Evolutionary conservation across 306 rosid species (phyloP).

Genomic region (Prunus mume): DNA sequence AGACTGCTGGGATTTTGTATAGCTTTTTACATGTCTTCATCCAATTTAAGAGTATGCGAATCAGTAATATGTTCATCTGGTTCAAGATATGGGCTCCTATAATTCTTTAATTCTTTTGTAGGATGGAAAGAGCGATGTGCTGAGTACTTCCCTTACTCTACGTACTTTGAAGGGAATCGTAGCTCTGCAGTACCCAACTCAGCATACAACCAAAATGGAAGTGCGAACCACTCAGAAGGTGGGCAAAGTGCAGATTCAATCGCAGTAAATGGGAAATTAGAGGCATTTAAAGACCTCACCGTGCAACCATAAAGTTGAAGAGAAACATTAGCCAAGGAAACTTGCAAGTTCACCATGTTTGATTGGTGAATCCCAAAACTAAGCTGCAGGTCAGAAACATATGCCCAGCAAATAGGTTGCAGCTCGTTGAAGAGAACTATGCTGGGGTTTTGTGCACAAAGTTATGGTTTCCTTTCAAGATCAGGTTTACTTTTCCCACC

Average conservation of each 20-base stretch:
- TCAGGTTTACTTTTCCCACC: constrained; percentile 19
- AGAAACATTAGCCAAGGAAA: constrained; percentile 10
- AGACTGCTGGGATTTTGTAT: neutral
- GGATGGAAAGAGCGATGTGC: constrained; percentile 90
- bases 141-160: constrained; percentile 72
- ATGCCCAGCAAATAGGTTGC: constrained; percentile 25
- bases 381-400: constrained; percentile 28
- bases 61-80: neutral
- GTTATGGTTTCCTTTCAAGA: constrained; percentile 17
- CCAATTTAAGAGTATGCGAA: neutral
- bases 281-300: constrained; percentile 56
- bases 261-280: constrained; percentile 65
- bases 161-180: constrained; percentile 60
- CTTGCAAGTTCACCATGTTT: constrained; percentile 11
- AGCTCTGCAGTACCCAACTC: constrained; percentile 77
- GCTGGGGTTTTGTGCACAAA: neutral
- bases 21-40: neutral
- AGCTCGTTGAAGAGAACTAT: constrained; percentile 23
- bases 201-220: constrained; percentile 54
- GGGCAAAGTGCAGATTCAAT: constrained; percentile 39
- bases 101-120: constrained; percentile 29
- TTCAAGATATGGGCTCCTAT: neutral
- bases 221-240: constrained; percentile 30
- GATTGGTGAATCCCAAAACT: constrained; percentile 29
- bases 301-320: constrained; percentile 36